Percentiles rank a stretch among this genome's conserved stretches.
phyloP scores from a whole-genome alignment of 805 yeast species.

The Candida piceae region DNA sequence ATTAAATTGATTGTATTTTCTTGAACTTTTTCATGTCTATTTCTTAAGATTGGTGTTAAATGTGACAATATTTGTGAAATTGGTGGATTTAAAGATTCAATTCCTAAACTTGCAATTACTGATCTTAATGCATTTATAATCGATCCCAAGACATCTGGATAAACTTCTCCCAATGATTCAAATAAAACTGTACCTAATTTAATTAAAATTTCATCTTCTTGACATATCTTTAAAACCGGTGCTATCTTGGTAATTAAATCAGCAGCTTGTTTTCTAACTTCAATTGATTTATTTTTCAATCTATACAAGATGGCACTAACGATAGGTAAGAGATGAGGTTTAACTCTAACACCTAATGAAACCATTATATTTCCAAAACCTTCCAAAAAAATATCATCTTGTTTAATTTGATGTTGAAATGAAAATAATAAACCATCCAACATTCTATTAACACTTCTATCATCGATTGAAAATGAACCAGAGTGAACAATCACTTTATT shows the following conservation, averaged over 20 bases:
- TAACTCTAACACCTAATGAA: conserved; percentile 58
- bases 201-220: conserved; percentile 54
- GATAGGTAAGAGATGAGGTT: conserved; percentile 69
- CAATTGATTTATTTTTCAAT: conserved; percentile 63
- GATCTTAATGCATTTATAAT: conserved; percentile 64
- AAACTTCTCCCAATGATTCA: conserved; percentile 91
- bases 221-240: conserved; percentile 60
- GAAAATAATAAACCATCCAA: conserved; percentile 79
- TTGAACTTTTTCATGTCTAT: conserved; percentile 87
- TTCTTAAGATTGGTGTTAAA: conserved; percentile 84
- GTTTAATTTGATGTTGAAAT: conserved; percentile 68
- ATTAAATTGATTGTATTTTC: conserved; percentile 73
- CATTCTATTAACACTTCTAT: conserved; percentile 53
- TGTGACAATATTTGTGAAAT: conserved; percentile 79
- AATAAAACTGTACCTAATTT: conserved; percentile 73
- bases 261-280: conserved; percentile 78
- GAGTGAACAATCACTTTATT: conserved; percentile 45
- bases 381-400: conserved; percentile 48
- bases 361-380: conserved; percentile 61
- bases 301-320: conserved; percentile 69
- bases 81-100: conserved; percentile 69
- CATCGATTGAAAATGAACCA: conserved; percentile 59
- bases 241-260: conserved; percentile 66
- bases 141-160: conserved; percentile 90
- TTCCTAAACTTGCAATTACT: conserved; percentile 57